Percentiles rank a stretch among this genome's conserved stretches.
phyloP scores from a whole-genome alignment of 805 yeast species.

The Trichomonascus vanleenenianus region DNA sequence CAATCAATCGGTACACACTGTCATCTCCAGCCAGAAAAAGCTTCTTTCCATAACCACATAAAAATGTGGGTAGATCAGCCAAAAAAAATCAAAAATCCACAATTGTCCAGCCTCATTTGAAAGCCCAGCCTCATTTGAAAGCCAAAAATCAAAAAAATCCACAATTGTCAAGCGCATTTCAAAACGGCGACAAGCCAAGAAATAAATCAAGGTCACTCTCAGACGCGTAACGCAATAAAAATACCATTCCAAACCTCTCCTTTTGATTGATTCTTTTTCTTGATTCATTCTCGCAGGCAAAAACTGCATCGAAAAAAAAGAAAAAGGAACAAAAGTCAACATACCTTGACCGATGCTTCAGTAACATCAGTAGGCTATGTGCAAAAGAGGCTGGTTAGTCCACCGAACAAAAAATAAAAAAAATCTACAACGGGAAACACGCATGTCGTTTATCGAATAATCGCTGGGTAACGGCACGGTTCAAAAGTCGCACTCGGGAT shows the following conservation, averaged over 20 bases:
- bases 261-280: too few species aligned
- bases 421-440: background rate
- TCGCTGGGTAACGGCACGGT: background rate
- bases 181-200: background rate
- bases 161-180: background rate
- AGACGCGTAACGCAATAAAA: background rate
- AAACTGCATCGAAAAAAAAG: background rate
- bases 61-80: too few species aligned
- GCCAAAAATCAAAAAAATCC: too few species aligned
- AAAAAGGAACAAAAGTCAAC: constrained; percentile 28
- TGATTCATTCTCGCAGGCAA: constrained; percentile 1
- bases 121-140: too few species aligned
- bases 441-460: background rate
- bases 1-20: too few species aligned
- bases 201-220: too few species aligned
- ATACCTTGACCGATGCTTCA: constrained; percentile 78
- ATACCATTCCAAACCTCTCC: constrained; percentile 8
- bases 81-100: too few species aligned
- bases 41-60: too few species aligned
- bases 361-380: constrained; percentile 68
- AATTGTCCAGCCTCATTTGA: too few species aligned
- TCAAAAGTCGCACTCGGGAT: background rate
- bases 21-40: too few species aligned
- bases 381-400: constrained; percentile 13
- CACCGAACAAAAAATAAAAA: background rate